These are phyloP conservation scores for Scalesia atractyloides DNA, from an alignment of 129 eudicot species.

Conservation along the genomic window DNA sequence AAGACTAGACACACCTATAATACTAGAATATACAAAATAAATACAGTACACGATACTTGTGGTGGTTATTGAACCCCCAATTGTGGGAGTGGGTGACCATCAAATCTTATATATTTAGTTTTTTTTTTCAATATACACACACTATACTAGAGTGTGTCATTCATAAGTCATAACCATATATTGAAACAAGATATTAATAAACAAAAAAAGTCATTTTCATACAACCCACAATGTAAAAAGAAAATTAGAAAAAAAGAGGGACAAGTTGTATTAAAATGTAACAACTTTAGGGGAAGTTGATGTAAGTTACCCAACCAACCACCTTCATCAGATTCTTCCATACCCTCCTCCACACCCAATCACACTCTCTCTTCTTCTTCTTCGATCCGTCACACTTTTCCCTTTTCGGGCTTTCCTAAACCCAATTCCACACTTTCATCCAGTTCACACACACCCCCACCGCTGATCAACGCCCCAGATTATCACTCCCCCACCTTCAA, in stretches of 20 bases:
- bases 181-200: not conserved
- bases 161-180: not conserved
- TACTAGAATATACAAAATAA: no score
- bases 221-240: not conserved
- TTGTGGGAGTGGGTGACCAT: no score
- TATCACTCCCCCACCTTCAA: slow-evolving; percentile 13
- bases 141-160: no score
- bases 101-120: no score
- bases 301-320: slow-evolving; percentile 34
- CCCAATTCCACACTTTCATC: slow-evolving; percentile 7
- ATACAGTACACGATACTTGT: no score
- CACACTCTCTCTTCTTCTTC: slow-evolving; percentile 4
- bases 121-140: no score
- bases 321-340: slow-evolving; percentile 42
- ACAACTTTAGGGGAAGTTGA: slow-evolving; percentile 26
- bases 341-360: slow-evolving; percentile 43
- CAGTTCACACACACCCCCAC: not conserved
- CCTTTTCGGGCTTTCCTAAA: not conserved
- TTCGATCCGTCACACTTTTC: slow-evolving; percentile 30
- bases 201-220: not conserved
- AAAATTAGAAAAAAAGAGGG: slow-evolving; percentile 10
- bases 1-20: no score
- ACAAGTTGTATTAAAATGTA: slow-evolving; percentile 28
- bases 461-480: slow-evolving; percentile 35
- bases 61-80: no score